A percentile compares a stretch with the other conserved stretches of the same genome.
These are phyloP conservation scores for Mortierella sp. DNA, from an alignment of 371 early-diverging fungal species.

Conservation along the genomic window DNA sequence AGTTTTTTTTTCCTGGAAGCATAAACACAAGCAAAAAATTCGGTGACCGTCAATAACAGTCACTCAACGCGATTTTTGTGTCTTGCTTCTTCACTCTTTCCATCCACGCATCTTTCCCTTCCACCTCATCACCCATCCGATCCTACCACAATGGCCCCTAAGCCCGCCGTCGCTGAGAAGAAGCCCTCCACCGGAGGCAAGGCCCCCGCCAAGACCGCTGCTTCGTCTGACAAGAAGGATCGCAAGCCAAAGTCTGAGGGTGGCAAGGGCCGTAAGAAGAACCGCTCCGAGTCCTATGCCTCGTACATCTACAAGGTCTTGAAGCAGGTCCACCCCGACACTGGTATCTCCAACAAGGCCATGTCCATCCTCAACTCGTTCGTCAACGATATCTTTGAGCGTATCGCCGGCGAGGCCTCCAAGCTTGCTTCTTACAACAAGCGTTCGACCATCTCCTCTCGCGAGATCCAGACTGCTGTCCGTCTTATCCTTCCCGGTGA, in stretches of 20 bases:
- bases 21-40: background rate
- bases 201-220: slow-evolving; percentile 75
- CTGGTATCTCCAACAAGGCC: slow-evolving; percentile 98
- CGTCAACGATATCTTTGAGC: slow-evolving; percentile 97
- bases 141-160: slow-evolving; percentile 28
- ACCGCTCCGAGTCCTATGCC: slow-evolving; percentile 92
- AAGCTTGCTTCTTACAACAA: slow-evolving; percentile 95
- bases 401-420: slow-evolving; percentile 91
- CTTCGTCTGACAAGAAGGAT: slow-evolving; percentile 60
- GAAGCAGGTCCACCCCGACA: slow-evolving; percentile 98
- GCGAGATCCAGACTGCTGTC: slow-evolving; percentile 96
- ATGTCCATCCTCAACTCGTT: slow-evolving; percentile 99
- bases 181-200: slow-evolving; percentile 75
- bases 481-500: slow-evolving; percentile 96
- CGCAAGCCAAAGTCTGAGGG: slow-evolving; percentile 59
- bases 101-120: background rate
- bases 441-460: slow-evolving; percentile 93
- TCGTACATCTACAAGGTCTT: slow-evolving; percentile 97
- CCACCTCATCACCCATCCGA: background rate
- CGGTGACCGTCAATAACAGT: background rate
- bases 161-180: slow-evolving; percentile 52
- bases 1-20: background rate
- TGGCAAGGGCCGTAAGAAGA: slow-evolving; percentile 70
- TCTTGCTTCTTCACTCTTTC: background rate
- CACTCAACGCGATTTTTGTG: background rate